A percentile compares a stretch with the other conserved stretches of the same genome.
Evolutionary conservation across 768 basidiomycete genomes (phyloP).

Genomic region (Termitomyces bulborhizus): DNA sequence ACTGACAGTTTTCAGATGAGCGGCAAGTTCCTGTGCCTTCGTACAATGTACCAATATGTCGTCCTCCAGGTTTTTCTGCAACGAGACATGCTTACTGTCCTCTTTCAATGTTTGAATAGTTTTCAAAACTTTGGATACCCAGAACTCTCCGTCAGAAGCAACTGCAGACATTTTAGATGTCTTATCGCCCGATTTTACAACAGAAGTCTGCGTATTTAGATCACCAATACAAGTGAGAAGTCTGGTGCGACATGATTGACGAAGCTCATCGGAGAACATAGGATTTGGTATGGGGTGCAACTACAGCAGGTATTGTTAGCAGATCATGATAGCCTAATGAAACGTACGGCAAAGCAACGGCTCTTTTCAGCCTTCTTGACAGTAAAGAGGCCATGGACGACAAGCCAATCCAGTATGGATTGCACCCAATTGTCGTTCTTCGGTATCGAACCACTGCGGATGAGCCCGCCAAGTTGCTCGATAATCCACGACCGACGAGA

Average conservation of each 20-base stretch:
- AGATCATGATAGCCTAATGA: not conserved
- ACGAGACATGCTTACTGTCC: constrained; percentile 62
- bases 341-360: constrained; percentile 49
- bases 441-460: constrained; percentile 74
- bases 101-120: constrained; percentile 52
- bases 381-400: constrained; percentile 75
- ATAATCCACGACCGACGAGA: constrained; percentile 73
- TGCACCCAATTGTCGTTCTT: constrained; percentile 77
- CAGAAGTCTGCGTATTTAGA: constrained; percentile 51
- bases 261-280: constrained; percentile 67
- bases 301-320: constrained; percentile 28
- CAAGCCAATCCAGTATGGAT: constrained; percentile 73
- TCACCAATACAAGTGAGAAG: constrained; percentile 73
- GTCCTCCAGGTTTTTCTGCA: constrained; percentile 47
- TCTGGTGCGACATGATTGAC: constrained; percentile 57
- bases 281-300: constrained; percentile 58
- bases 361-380: constrained; percentile 71
- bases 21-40: constrained; percentile 36
- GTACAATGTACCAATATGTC: constrained; percentile 42
- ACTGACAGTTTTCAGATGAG: constrained; percentile 40
- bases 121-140: constrained; percentile 63
- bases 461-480: constrained; percentile 75
- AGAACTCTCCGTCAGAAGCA: constrained; percentile 70
- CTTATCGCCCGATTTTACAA: constrained; percentile 49
- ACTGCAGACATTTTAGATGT: constrained; percentile 50